Conservation (phyloP, 2,329 filamentous ascomycete genomes). For the Talaromyces funiculosus region DNA sequence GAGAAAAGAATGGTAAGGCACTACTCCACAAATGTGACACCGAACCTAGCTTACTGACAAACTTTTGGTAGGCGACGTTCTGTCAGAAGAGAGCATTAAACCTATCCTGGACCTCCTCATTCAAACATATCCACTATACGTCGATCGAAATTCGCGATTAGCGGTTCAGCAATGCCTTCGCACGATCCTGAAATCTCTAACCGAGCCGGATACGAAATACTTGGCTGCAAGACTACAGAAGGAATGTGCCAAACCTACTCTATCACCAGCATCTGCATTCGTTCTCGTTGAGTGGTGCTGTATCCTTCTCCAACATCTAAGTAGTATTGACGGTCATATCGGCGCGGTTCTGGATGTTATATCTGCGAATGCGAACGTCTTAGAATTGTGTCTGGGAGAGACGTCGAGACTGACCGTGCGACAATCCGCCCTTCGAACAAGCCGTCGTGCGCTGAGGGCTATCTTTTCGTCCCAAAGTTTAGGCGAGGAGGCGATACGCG, state of each 20-base stretch:
- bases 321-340: slow-evolving; percentile 61
- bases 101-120: slow-evolving; percentile 69
- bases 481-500: slow-evolving; percentile 56
- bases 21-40: slow-evolving; percentile 10
- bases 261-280: slow-evolving; percentile 76
- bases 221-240: slow-evolving; percentile 63
- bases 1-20: slow-evolving; percentile 38
- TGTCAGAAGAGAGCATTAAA: slow-evolving; percentile 27
- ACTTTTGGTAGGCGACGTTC: slow-evolving; percentile 27
- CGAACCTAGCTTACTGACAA: slow-evolving; percentile 3
- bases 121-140: slow-evolving; percentile 79
- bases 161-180: slow-evolving; percentile 77
- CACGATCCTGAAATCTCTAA: slow-evolving; percentile 56
- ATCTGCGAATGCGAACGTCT: slow-evolving; percentile 61
- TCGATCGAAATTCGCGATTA: slow-evolving; percentile 75
- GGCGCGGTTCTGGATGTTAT: slow-evolving; percentile 56
- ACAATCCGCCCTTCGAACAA: slow-evolving; percentile 69
- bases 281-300: slow-evolving; percentile 88
- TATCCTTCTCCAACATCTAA: slow-evolving; percentile 67
- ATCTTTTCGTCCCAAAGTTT: slow-evolving; percentile 57
- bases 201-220: slow-evolving; percentile 48
- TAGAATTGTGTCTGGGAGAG: slow-evolving; percentile 72
- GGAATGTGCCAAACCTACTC: slow-evolving; percentile 69
- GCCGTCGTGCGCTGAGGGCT: slow-evolving; percentile 71
- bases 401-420: slow-evolving; percentile 59